These are phyloP conservation scores for Trichoderma asperelloides DNA, from an alignment of 495 filamentous ascomycete species.

Conservation along the genomic window DNA sequence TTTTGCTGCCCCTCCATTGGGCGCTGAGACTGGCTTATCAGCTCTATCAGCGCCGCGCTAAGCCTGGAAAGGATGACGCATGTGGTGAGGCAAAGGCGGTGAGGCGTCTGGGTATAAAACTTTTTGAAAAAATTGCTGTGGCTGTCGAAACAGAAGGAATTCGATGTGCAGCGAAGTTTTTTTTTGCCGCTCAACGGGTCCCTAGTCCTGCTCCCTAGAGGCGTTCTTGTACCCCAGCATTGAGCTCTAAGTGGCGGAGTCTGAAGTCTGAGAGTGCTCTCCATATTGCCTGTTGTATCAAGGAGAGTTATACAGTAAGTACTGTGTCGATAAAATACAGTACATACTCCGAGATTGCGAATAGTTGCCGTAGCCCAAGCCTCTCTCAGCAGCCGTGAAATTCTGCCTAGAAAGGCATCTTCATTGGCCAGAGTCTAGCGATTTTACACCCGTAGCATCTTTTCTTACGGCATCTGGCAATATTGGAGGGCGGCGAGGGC, in stretches of 20 bases:
- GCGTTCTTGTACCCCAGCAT: too few species aligned
- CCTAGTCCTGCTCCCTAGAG: too few species aligned
- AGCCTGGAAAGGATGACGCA: slow-evolving; percentile 14
- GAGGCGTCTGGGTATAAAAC: neutral
- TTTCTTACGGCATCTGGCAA: neutral
- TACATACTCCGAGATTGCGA: too few species aligned
- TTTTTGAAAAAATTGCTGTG: neutral
- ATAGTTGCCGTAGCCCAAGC: too few species aligned
- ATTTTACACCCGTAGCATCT: neutral
- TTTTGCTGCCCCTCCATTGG: slow-evolving; percentile 12
- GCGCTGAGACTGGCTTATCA: slow-evolving; percentile 9
- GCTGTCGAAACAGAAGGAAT: neutral
- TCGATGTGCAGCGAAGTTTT: neutral
- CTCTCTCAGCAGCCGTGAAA: too few species aligned
- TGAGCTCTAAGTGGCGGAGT: too few species aligned
- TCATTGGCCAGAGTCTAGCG: too few species aligned
- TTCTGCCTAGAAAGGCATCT: too few species aligned
- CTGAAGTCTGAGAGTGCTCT: too few species aligned
- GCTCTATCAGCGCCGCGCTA: slow-evolving; percentile 11
- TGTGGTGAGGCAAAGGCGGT: slow-evolving; percentile 5
- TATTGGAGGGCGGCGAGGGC: neutral
- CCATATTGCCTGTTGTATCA: too few species aligned
- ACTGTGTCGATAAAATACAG: too few species aligned
- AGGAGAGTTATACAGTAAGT: too few species aligned
- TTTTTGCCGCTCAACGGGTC: neutral